phyloP scores from a whole-genome alignment of 192 early-diverging fungal species.

The Mycoemilia scoparia region DNA sequence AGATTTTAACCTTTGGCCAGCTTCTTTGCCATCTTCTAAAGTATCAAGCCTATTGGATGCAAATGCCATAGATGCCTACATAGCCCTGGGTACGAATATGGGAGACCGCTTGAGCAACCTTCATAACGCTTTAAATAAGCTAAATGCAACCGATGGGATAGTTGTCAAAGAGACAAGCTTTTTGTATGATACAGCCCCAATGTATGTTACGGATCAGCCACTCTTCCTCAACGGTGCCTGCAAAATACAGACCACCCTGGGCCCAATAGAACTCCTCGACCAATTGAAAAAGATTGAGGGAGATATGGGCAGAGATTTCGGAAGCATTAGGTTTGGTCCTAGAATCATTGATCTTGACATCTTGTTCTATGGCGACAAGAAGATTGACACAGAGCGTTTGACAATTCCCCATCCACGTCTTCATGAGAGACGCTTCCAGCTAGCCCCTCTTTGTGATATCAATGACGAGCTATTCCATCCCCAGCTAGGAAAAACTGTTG shows the following conservation, averaged over 20 bases:
- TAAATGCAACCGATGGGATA: constrained; percentile 9
- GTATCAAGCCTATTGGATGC: no score
- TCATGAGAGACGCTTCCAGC: constrained; percentile 86
- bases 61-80: constrained; percentile 29
- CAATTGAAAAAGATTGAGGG: constrained; percentile 72
- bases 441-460: constrained; percentile 87
- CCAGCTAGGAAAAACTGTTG: constrained; percentile 54
- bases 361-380: constrained; percentile 68
- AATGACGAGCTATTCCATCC: constrained; percentile 80
- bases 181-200: constrained; percentile 89
- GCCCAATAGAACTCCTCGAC: constrained; percentile 50
- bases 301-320: constrained; percentile 56
- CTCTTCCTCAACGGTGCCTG: constrained; percentile 77
- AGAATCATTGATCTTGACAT: constrained; percentile 93
- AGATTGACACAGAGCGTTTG: constrained; percentile 42
- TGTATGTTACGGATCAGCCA: constrained; percentile 89
- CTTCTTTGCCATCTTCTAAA: no score
- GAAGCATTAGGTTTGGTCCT: constrained; percentile 61
- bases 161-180: constrained; percentile 76
- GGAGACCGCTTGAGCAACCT: constrained; percentile 71
- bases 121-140: constrained; percentile 40
- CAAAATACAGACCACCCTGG: constrained; percentile 63
- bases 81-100: constrained; percentile 83
- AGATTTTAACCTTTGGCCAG: constrained; percentile 11
- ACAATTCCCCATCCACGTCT: constrained; percentile 79